Evolutionary conservation across 1,284 basidiomycete genomes (phyloP), one percentile per base, ranked within the genome.

Genomic region (Phylloboletellus chloephorus): DNA sequence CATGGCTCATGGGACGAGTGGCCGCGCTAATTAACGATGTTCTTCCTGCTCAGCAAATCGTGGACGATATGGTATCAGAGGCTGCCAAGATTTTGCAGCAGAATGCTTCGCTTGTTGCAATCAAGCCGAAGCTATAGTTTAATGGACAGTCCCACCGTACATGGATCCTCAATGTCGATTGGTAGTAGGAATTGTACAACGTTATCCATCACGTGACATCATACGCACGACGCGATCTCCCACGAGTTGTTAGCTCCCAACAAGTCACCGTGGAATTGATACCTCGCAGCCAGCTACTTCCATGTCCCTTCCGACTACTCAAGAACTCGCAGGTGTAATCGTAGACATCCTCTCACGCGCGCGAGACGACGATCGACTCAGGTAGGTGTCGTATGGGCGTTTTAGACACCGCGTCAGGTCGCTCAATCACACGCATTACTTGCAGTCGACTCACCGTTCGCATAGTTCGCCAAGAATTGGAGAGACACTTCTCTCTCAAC

Each of bases 1-100:
- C 76, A 29, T 90, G 83, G 80, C 69, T 90, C 33, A 88, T 91
- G 67, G 89, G 89, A 26, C 75, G 77, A 39, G 87, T 90, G 12
- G 75, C 86, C 2, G 81, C 85, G 7, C 67, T 88, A 37, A 85
- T 84, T 46, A 54, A 82, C 48, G 83, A 90, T 3, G 64, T 92
- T 28, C 68, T 79, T 13, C 86, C 89, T 2, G 90, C 89, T 2
- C 76, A 88, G 64, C 67, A 72, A 38, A 93, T 93, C 53, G 73
- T 93, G 30, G 86, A 91, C 19, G 73, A 74, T 46, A 92, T 93
- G 87, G 75, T 88, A 4, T 64, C 69, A 11, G 76, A 82, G 3
- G 87, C 85, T n/a, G 75, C 69, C 24, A 60, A 65, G 48, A 67
- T 77, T 34, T 40, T 76, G 41, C 57, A 64, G 41, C 58, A 60